phyloP scores from a whole-genome alignment of 2,329 filamentous ascomycete genomes.

The Clonostachys byssicola region DNA sequence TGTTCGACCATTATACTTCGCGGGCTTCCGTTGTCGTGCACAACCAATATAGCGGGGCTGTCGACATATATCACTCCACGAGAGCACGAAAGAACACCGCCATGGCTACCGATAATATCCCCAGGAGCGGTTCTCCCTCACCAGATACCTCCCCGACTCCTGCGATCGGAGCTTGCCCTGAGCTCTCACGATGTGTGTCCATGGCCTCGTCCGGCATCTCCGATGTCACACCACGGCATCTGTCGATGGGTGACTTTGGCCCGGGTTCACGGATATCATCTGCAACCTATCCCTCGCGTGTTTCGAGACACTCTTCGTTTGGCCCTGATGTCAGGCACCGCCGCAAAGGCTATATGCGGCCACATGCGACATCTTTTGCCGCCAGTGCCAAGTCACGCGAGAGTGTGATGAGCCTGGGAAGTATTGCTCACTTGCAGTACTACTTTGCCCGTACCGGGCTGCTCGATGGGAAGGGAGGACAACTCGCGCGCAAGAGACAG shows the following conservation, averaged over 20 bases:
- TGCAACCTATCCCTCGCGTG: neutral
- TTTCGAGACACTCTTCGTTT: constrained; percentile 33
- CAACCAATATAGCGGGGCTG: too few species aligned
- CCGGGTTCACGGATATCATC: neutral
- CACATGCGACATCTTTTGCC: constrained; percentile 84
- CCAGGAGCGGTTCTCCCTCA: constrained; percentile 50
- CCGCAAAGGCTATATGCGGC: constrained; percentile 81
- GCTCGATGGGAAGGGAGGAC: constrained; percentile 87
- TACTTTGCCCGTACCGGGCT: constrained; percentile 95
- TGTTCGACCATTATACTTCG: too few species aligned
- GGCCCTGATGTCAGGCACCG: constrained; percentile 36
- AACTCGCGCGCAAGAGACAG: constrained; percentile 71
- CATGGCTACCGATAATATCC: too few species aligned
- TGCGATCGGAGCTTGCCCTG: constrained; percentile 54
- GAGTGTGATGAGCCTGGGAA: constrained; percentile 93
- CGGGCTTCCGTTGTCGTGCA: too few species aligned
- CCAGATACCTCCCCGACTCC: constrained; percentile 59
- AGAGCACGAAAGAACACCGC: too few species aligned
- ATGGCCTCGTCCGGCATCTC: constrained; percentile 53
- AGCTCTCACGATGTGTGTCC: constrained; percentile 61
- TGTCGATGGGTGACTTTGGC: constrained; percentile 36
- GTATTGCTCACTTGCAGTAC: constrained; percentile 95
- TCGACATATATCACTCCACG: too few species aligned
- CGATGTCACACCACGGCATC: constrained; percentile 33
- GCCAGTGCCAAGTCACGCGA: constrained; percentile 86